These are phyloP conservation scores for Chrysoporthe puriensis DNA, from an alignment of 2,329 filamentous ascomycete species.

Conservation along the genomic window DNA sequence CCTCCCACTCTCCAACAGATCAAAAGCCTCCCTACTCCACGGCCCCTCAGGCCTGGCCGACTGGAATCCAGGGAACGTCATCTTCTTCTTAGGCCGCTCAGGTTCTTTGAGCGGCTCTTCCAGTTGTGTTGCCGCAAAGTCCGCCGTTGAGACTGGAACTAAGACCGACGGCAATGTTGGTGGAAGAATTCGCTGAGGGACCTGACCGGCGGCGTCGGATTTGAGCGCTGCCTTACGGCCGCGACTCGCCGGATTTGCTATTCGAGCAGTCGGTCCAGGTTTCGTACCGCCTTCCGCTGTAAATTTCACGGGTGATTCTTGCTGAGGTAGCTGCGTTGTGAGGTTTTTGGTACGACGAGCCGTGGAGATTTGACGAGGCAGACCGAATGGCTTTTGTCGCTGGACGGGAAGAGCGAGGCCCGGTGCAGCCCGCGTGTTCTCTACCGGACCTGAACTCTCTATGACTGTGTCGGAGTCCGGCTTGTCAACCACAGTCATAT, in stretches of 20 bases:
- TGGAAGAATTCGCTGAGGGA: slow-evolving; percentile 48
- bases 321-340: not conserved
- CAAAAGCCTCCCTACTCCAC: slow-evolving; percentile 71
- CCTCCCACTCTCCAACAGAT: slow-evolving; percentile 64
- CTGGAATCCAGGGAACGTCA: slow-evolving; percentile 47
- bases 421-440: not conserved
- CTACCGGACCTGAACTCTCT: not conserved
- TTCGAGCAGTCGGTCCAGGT: slow-evolving; percentile 26
- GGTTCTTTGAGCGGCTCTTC: slow-evolving; percentile 18
- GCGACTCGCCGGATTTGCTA: slow-evolving; percentile 54
- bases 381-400: slow-evolving; percentile 7
- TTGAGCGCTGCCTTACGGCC: slow-evolving; percentile 57
- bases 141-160: slow-evolving; percentile 25
- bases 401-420: not conserved
- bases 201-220: slow-evolving; percentile 54
- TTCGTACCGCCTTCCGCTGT: slow-evolving; percentile 10
- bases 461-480: not conserved
- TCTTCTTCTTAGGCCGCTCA: slow-evolving; percentile 34
- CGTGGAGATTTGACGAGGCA: slow-evolving; percentile 10
- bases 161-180: slow-evolving; percentile 31
- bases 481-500: too few species aligned
- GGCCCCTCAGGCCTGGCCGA: slow-evolving; percentile 59
- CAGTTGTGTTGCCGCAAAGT: slow-evolving; percentile 31
- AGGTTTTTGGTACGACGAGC: slow-evolving; percentile 23
- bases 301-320: not conserved